Conservation (phyloP, 2,329 filamentous ascomycete genomes). For the Neofusicoccum umdonicola region DNA sequence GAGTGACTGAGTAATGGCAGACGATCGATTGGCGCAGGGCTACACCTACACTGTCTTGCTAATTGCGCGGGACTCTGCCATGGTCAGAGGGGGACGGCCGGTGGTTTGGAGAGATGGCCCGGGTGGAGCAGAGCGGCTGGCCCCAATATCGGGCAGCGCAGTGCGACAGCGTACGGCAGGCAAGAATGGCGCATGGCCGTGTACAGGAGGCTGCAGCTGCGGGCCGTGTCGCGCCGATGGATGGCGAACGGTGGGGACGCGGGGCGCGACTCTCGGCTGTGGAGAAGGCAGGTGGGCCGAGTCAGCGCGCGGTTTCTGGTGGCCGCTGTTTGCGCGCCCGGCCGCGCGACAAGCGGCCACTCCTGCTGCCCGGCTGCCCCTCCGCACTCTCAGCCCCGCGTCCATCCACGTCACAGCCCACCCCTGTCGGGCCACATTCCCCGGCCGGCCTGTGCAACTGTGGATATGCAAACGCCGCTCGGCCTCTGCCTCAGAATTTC, state of each 20-base stretch:
- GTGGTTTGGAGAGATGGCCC: background rate
- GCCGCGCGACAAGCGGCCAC: background rate
- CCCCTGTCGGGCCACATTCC: background rate
- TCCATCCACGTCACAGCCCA: background rate
- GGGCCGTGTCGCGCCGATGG: conserved; percentile 7
- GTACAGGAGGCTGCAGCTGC: background rate
- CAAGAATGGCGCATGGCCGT: background rate
- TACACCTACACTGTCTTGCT: conserved; percentile 25
- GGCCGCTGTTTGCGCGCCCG: background rate
- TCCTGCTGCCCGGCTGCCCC: background rate
- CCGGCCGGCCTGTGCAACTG: background rate
- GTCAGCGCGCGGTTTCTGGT: background rate
- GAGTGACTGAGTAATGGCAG: background rate
- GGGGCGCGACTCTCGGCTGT: background rate
- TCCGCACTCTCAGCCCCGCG: conserved; percentile 13
- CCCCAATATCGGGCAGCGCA: background rate
- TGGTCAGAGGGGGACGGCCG: background rate
- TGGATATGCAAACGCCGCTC: background rate
- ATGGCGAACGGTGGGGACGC: background rate
- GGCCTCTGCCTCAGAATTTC: background rate
- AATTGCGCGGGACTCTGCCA: conserved; percentile 8
- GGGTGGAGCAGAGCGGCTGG: background rate
- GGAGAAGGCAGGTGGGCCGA: background rate
- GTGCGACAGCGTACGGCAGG: background rate
- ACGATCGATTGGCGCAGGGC: background rate